Evolutionary conservation across 2,329 filamentous ascomycete species (phyloP).

Genomic region (Penicillium sp.): DNA sequence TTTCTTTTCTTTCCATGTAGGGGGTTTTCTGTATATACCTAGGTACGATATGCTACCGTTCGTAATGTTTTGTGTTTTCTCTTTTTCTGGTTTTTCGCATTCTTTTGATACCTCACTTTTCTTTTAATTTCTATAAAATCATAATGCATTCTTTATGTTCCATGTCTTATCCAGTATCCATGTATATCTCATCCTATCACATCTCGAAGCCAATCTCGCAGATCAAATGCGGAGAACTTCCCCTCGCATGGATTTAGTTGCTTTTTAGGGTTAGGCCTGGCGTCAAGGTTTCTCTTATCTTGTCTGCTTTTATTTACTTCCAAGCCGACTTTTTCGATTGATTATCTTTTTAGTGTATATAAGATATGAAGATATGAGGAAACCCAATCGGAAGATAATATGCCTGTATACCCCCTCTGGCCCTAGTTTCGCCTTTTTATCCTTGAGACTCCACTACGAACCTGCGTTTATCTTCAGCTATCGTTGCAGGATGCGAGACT

Average conservation of each 20-base stretch:
- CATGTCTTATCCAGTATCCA: neutral
- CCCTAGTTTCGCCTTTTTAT: neutral
- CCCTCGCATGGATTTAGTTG: conserved; percentile 14
- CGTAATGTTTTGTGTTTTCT: conserved; percentile 8
- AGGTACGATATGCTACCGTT: neutral
- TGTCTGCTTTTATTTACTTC: neutral
- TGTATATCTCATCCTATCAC: neutral
- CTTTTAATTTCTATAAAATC: neutral
- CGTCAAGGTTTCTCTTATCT: conserved; percentile 11
- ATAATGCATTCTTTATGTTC: neutral
- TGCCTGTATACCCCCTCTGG: too few relatives aligned
- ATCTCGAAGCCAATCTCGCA: neutral
- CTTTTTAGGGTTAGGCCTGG: conserved; percentile 13
- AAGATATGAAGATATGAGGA: neutral
- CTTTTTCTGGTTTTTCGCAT: neutral
- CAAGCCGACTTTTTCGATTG: neutral
- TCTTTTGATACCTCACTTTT: conserved; percentile 12
- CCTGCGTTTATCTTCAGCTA: neutral
- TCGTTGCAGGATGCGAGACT: neutral
- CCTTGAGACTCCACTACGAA: neutral
- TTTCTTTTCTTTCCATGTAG: neutral
- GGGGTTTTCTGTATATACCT: neutral
- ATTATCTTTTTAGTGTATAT: neutral
- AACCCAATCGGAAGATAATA: too few relatives aligned
- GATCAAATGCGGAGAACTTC: conserved; percentile 10